These are phyloP conservation scores for Glaciozyma antarctica DNA, from an alignment of 768 basidiomycete genomes.

Conservation along the genomic window DNA sequence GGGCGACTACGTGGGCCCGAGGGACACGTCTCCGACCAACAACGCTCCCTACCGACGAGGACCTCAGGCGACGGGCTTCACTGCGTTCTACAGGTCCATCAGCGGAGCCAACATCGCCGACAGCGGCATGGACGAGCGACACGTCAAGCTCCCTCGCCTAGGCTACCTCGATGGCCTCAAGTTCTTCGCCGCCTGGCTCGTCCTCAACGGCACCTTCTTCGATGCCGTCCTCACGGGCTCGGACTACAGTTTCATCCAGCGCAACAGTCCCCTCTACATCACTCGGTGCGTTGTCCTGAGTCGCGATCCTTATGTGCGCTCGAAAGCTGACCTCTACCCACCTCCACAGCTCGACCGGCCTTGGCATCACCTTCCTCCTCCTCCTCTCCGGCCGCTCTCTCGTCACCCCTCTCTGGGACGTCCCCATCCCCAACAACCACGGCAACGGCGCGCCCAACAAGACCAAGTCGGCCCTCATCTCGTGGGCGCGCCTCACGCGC, in stretches of 20 bases:
- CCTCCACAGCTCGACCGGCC: conserved; percentile 30
- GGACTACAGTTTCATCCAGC: conserved; percentile 35
- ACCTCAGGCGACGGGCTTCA: conserved; percentile 28
- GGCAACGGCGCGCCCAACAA: conserved; percentile 4
- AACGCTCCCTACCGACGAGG: conserved; percentile 20
- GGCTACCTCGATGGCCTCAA: conserved; percentile 37
- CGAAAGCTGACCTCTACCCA: not conserved
- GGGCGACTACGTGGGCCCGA: conserved; percentile 26
- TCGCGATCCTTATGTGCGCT: not conserved
- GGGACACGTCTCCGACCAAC: conserved; percentile 6
- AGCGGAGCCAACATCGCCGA: conserved; percentile 29
- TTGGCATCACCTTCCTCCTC: conserved; percentile 35
- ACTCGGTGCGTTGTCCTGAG: conserved; percentile 21
- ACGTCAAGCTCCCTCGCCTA: conserved; percentile 32
- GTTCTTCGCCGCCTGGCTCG: conserved; percentile 33
- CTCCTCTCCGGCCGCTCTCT: conserved; percentile 35
- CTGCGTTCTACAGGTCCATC: conserved; percentile 29
- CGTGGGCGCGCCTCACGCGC: conserved; percentile 35
- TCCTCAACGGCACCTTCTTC: conserved; percentile 37
- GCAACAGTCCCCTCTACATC: conserved; percentile 35
- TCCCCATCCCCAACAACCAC: conserved; percentile 18
- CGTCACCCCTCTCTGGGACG: conserved; percentile 36
- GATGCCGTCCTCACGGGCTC: conserved; percentile 27
- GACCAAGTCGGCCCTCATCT: conserved; percentile 33
- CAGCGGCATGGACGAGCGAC: conserved; percentile 32